A percentile compares a stretch with the other conserved stretches of the same genome.
phyloP scores from a whole-genome alignment of 2,329 filamentous ascomycete genomes.

The Cladosporium sp. region DNA sequence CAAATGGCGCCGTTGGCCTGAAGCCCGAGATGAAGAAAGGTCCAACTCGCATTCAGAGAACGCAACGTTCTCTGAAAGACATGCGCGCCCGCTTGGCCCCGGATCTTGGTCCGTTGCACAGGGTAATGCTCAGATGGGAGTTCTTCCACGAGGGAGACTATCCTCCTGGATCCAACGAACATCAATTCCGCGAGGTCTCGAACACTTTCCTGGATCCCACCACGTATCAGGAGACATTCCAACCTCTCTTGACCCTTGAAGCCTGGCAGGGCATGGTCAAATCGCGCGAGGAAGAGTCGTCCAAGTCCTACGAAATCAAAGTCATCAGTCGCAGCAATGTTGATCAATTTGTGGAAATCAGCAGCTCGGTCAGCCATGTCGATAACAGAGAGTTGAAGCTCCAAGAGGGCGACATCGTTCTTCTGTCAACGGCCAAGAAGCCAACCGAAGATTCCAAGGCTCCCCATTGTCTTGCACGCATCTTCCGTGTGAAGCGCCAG shows the following conservation, averaged over 20 bases:
- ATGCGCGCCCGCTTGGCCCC: slow-evolving; percentile 90
- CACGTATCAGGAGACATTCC: slow-evolving; percentile 84
- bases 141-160: slow-evolving; percentile 87
- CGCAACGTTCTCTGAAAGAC: slow-evolving; percentile 79
- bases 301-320: slow-evolving; percentile 79
- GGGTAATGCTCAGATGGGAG: slow-evolving; percentile 86
- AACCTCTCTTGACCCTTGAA: slow-evolving; percentile 83
- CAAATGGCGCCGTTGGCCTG: slow-evolving; percentile 27
- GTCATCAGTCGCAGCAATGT: slow-evolving; percentile 83
- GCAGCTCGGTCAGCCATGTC: slow-evolving; percentile 68
- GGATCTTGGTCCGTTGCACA: slow-evolving; percentile 78
- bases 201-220: slow-evolving; percentile 70
- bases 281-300: slow-evolving; percentile 77
- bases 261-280: slow-evolving; percentile 94
- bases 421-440: slow-evolving; percentile 69
- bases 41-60: slow-evolving; percentile 78
- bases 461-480: slow-evolving; percentile 79
- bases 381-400: slow-evolving; percentile 69
- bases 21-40: slow-evolving; percentile 52
- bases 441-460: slow-evolving; percentile 63
- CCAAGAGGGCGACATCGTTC: slow-evolving; percentile 79
- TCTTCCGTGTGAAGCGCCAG: slow-evolving; percentile 75
- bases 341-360: slow-evolving; percentile 88
- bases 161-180: slow-evolving; percentile 66
- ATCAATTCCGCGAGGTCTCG: slow-evolving; percentile 69